Base-by-base conservation (phyloP, 1,284 basidiomycete species). In the Leccinum subrobustum region DNA sequence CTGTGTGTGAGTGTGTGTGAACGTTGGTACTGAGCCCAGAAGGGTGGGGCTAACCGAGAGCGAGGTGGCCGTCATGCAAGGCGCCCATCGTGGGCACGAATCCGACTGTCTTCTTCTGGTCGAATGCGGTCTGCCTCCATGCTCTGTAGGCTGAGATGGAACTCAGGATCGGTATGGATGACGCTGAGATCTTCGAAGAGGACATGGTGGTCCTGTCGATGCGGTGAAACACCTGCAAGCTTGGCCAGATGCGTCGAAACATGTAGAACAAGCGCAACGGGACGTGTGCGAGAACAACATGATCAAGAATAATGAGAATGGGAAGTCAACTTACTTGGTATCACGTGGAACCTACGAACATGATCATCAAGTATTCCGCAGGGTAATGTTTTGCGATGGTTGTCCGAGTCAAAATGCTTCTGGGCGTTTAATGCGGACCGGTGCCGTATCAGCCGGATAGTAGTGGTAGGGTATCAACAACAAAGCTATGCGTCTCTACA, bases 51-150 rank as follows among this genome's bases (percentile, higher is more conserved):
- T 54, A 68, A 96, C 95, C 92, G 35, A 99, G 87, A 60, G 90
- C 86, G 44, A 98, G 79, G 75, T 98, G 96, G 0, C 97, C 96
- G 27, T 92, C 87, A 72, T 99, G 96, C 54, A 99, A 77, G 1
- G 96, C 96, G 27, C 96, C 96, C 97, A 99, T 99, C 44, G 96
- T 99, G 1, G 96, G 87, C 8, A 99, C 94, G 63, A 93, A 93
- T 0, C 96, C 96, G 3, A 99, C 93, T 3, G 85, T 82, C 69
- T 87, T 83, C 47, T 79, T 78, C 56, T 81, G 78, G 1, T 82
- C 77, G 63, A 84, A 85, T 0, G 87, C 90, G 53, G 77, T 77
- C 52, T 79, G 75, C 27, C 95, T 80, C 96, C 96, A 99, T 78
- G 80, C 75, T 52, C 94, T 82, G 67, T 89, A 88, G 3, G 86